Base-by-base conservation (phyloP, 176 grass and related monocot genomes). In the Tillandsia leiboldiana region DNA sequence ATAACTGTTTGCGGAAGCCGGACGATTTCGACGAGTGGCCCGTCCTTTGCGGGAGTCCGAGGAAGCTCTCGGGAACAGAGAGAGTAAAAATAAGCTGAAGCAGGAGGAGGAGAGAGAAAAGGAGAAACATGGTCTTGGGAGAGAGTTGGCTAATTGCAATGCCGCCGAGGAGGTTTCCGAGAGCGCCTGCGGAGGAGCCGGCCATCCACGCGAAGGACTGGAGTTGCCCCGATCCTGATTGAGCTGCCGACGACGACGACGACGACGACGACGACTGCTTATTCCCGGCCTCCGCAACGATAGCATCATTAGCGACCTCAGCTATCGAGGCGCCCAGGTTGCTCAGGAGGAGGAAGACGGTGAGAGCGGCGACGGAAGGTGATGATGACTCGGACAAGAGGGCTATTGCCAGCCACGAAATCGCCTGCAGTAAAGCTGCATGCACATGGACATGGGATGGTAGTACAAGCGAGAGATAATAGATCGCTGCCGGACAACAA, bases 291-390 rank as follows among this genome's bases (percentile, higher is more conserved):
- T 99, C 94, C 0, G 82, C 87, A 49, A 99, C 90, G 64, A 99
- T 90, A 75, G 94, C 94, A 76, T 93, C 94, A 81, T 99, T 99
- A 42, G 94, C 94, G 71, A 99, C 94, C 84, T 99, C 94, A 73
- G 81, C 88, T 79, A 93, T 84, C 63, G 95, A 93, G 28, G 95
- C 89, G 48, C 95, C 95, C 54, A 99, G 88, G 76, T 99, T 99
- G 77, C 95, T 87, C 26, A 99, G 82, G 12, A 99, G 90, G 82
- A 99, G 95, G 68, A 99, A 86, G 28, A 90, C 33, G 28, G 90
- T 90, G 73, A 99, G 77, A 52, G 70, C 48, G 1, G 80, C 57
- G 70, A 99, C 61, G 53, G 95, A 88, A 74, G 90, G 84, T 51
- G 75, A 83, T 51, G 75, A 83, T 13, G 78, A 50, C 13, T 26